A percentile compares a stretch with the other conserved stretches of the same genome.
Evolutionary conservation across 331 rosid genomes (phyloP).

Genomic region (Pyrus hybrid): DNA sequence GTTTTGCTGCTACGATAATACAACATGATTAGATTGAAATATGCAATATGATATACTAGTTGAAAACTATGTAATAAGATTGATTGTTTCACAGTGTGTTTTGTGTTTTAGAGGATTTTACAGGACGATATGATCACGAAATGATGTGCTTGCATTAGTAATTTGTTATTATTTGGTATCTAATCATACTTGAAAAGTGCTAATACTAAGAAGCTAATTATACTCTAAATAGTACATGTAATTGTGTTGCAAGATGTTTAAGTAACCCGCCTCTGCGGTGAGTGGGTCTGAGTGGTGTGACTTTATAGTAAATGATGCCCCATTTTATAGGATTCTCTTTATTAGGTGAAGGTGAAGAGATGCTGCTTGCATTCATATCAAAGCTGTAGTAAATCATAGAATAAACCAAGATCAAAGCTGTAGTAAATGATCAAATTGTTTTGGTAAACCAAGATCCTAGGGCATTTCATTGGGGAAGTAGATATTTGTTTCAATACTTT

Average conservation of each 20-base stretch:
- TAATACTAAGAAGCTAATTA: too few species aligned
- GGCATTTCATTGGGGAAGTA: not conserved
- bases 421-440: not conserved
- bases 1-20: not conserved
- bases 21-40: too few species aligned
- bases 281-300: not conserved
- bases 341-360: too few species aligned
- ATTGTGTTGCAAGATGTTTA: not conserved
- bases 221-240: not conserved
- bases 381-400: not conserved
- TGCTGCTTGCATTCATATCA: not conserved
- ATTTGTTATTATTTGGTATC: not conserved
- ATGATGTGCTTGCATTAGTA: not conserved
- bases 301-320: not conserved
- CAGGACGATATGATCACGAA: not conserved
- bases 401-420: not conserved
- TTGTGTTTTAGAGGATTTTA: not conserved
- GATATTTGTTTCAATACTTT: not conserved
- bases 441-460: not conserved
- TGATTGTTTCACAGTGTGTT: not conserved
- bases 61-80: not conserved
- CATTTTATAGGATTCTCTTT: not conserved
- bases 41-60: too few species aligned
- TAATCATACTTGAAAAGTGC: not conserved
- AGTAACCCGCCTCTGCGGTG: not conserved